Base-by-base conservation (phyloP, 768 basidiomycete genomes). In the Lentinus brumalis region DNA sequence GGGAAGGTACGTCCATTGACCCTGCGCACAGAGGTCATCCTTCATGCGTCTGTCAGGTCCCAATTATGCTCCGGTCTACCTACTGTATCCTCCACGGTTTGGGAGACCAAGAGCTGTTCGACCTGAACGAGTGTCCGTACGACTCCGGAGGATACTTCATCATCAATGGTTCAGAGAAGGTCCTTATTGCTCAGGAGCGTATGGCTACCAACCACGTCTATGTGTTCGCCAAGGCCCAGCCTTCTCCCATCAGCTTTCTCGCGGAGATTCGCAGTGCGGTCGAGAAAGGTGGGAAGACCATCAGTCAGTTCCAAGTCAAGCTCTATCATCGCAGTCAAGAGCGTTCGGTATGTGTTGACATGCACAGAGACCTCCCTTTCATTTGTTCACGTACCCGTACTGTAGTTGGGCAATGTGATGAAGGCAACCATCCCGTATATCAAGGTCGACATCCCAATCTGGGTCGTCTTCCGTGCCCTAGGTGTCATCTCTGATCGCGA, bases 161-260 rank as follows among this genome's bases (percentile, higher is more conserved):
- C 71, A 98, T 99, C 78, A 98, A 98, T 67, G 97, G 97, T 12
- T 98, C 97, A 2, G 97, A 99, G 74, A 99, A 99, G 75, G 97
- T 99, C n/a, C 81, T 99, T 62, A 99, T 99, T 74, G 97, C 97
- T 1, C 97, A 99, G 75, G 97, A 99, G 74, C 88, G 97, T 54
- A 98, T 98, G 96, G 96, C 97, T 10, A 96, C 94, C 26, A 99
- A 99, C 77, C 96, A 97, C 70, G 97, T 99, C 66, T 99, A 98
- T 75, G 95, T 98, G 54, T 99, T 99, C 70, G 94, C 96, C 53
- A 99, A 98, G 76, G 93, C 93, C 0, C 94, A 96, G 66, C 96
- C 96, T 4, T 96, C 94, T 16, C 95, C 96, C 1, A 92, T 97
- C 68, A 94, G 88, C 65, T 97, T 96, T 77, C 84, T 98, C 45